Evolutionary conservation across 768 basidiomycete species (phyloP), one percentile per base, ranked within the genome.

Genomic region (Suillus tomentosus): DNA sequence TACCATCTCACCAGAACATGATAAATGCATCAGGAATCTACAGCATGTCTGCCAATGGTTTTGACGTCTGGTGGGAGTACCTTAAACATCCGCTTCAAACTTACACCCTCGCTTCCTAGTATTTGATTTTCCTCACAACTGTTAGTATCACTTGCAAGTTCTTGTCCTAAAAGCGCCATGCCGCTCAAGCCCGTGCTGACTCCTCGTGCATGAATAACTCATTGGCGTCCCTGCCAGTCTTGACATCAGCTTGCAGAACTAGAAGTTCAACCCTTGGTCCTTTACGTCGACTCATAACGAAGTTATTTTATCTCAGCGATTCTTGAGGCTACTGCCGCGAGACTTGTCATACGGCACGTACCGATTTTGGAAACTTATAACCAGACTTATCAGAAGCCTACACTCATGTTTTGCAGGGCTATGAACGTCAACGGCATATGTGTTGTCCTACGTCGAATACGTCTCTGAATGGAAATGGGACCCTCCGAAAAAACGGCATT

Each of bases 81-180:
- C 10, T 99, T 84, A 99, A 99, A 80, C 96, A 95, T 76, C 96
- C 96, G 64, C 96, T 90, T 92, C 64, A 73, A 88, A 78, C 54
- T 13, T 10, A 22, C 57, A 2, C 6, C 53, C 13, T 62, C n/a
- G 0, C 27, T 48, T 4, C 15, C 66, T 69, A 14, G 63, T 27
- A 24, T 59, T 14, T 34, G 17, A 47, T 11, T 40, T 7, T 17
- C 2, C 61, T 45, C 74, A 93, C 91, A 99, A 77, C 97, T 96
- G 8, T 99, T 99, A 85, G 99, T 43, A 94, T 96, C 63, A 99
- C 96, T 2, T 92, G 96, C 74, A 97, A 99, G 80, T 98, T 98
- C 84, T 82, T 99, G 19, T 99, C 27, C 27, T 3, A 27, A 80
- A 96, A 99, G 77, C 95, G 95, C 43, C 96, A 99, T 80, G 98